These are phyloP conservation scores for Lecanoromycetidae sp. DNA, from an alignment of 2,329 filamentous ascomycete species.

Conservation along the genomic window DNA sequence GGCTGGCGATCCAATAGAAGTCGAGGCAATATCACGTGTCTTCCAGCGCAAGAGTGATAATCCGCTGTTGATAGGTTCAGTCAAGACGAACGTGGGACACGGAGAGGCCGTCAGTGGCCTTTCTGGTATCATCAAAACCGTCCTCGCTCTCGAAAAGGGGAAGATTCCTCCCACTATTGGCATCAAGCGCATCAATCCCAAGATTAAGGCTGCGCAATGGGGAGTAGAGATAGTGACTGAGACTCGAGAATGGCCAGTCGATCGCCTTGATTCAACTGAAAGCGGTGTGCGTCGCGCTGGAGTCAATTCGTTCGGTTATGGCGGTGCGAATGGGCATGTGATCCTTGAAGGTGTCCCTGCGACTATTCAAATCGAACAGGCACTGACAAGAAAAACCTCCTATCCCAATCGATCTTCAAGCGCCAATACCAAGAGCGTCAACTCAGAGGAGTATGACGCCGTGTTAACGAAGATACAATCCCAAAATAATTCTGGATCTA, in stretches of 20 bases:
- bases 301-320: slow-evolving; percentile 7
- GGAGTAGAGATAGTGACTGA: slow-evolving; percentile 2
- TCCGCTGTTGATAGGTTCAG: slow-evolving; percentile 20
- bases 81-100: slow-evolving; percentile 27
- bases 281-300: slow-evolving; percentile 1
- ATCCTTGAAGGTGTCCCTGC: slow-evolving; percentile 32
- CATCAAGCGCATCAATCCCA: slow-evolving; percentile 18
- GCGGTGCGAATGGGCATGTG: slow-evolving; percentile 31
- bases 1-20: slow-evolving; percentile 24
- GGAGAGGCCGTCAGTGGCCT: slow-evolving; percentile 23
- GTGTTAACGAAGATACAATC: neutral
- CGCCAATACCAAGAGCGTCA: neutral
- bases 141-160: slow-evolving; percentile 22
- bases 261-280: neutral
- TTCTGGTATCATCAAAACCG: slow-evolving; percentile 23
- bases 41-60: slow-evolving; percentile 14
- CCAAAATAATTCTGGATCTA: neutral
- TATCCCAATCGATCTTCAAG: neutral
- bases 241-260: neutral
- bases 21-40: slow-evolving; percentile 21
- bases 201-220: slow-evolving; percentile 1
- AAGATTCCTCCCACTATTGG: slow-evolving; percentile 21
- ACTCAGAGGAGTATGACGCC: neutral
- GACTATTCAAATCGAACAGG: too few species aligned
- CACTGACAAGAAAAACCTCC: neutral